Evolutionary conservation across 2,329 filamentous ascomycete species (phyloP).

Genomic region (Fusarium paranaense): DNA sequence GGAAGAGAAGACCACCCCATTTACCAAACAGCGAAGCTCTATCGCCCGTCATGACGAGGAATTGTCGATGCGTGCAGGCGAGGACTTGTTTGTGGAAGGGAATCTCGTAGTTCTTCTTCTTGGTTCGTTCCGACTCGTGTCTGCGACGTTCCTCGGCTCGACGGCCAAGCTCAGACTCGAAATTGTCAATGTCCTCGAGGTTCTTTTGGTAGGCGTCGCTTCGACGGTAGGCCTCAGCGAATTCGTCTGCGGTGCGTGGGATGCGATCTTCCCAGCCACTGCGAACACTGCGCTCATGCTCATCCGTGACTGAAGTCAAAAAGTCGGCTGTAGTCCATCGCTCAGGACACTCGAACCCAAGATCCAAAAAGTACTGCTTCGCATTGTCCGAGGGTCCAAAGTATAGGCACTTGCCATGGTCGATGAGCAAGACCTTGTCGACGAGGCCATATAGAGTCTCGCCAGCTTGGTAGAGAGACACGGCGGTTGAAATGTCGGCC

Average conservation of each 20-base stretch:
- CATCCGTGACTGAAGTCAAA: slow-evolving; percentile 81
- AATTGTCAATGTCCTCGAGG: slow-evolving; percentile 70
- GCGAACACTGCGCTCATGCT: slow-evolving; percentile 76
- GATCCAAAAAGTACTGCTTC: slow-evolving; percentile 74
- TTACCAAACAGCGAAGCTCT: slow-evolving; percentile 82
- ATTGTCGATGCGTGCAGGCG: slow-evolving; percentile 78
- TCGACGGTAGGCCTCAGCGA: slow-evolving; percentile 72
- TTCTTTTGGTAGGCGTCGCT: slow-evolving; percentile 72
- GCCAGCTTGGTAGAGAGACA: slow-evolving; percentile 78
- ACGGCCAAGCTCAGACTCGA: slow-evolving; percentile 70
- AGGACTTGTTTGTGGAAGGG: slow-evolving; percentile 79
- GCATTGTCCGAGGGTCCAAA: slow-evolving; percentile 74
- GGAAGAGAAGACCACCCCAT: slow-evolving; percentile 81
- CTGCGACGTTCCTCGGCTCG: slow-evolving; percentile 57
- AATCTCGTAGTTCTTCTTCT: slow-evolving; percentile 80
- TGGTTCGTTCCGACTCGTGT: slow-evolving; percentile 75
- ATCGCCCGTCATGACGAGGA: slow-evolving; percentile 83
- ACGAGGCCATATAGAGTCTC: slow-evolving; percentile 75
- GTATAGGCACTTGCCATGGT: slow-evolving; percentile 77
- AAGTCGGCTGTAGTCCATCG: slow-evolving; percentile 81
- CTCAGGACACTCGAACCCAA: slow-evolving; percentile 79
- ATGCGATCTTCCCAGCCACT: slow-evolving; percentile 72
- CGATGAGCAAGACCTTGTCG: slow-evolving; percentile 82
- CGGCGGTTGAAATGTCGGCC: slow-evolving; percentile 76
- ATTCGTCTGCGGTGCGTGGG: slow-evolving; percentile 76